Evolutionary conservation across 1,284 basidiomycete species (phyloP), one percentile per base, ranked within the genome.

Genomic region (Boletus mariae): DNA sequence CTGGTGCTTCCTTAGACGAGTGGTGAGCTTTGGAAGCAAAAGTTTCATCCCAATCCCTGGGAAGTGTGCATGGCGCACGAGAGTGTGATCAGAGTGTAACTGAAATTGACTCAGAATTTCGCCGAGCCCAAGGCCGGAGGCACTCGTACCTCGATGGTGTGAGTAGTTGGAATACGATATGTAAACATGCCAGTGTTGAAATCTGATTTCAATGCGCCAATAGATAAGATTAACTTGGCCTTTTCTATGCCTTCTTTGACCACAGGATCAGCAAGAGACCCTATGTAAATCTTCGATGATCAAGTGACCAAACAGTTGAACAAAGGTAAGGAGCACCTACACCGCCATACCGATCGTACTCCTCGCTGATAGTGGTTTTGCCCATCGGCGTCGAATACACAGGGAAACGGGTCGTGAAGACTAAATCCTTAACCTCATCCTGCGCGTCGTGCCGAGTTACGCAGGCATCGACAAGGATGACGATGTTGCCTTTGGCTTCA

Each of bases 131-230:
- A 47, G 11, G 1, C 2, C 1, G 0, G 29, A 48, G 3, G 13
- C 51, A 61, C 35, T 2, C 32, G 12, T 57, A 87, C 86, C 73
- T 90, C 87, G 54, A 90, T 75, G 9, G 80, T 82, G 34, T 78
- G 77, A 31, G 68, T 73, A 11, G 69, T 77, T 52, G 86, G 85
- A 66, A 87, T 83, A 49, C 78, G 80, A 61, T 88, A 90, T 0
- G 87, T 87, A 68, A 90, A 92, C 70, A 87, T 86, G 44, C 90
- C 92, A 15, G 88, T 90, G 68, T 98, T 98, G 78, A 95, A 97
- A 69, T 98, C 96, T 55, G 81, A 86, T 72, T 85, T 85, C 47
- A 97, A 73, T 1, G 78, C 75, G 20, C 95, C 95, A 55, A 97
- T 76, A 37, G 87, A 90, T 31, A 98, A 73, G 54, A 95, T 85